These are phyloP conservation scores for Trichoderma asperelloides DNA, from an alignment of 495 filamentous ascomycete species.

Conservation along the genomic window DNA sequence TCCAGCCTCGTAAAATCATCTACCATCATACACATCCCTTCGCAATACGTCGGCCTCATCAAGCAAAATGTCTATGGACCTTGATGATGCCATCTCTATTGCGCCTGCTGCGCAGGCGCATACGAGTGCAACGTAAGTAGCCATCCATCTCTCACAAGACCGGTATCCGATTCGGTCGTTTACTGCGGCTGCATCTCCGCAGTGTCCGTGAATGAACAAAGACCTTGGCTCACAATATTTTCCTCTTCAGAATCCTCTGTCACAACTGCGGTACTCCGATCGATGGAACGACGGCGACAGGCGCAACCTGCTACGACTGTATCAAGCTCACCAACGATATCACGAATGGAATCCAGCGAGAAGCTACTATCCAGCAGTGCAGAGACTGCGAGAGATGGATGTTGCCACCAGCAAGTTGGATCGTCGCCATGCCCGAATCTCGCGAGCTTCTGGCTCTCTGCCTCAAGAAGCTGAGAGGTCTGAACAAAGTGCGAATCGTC, in stretches of 20 bases:
- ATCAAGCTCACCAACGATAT: slow-evolving; percentile 88
- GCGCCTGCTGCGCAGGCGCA: slow-evolving; percentile 38
- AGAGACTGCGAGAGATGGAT: slow-evolving; percentile 91
- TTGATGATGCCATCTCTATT: slow-evolving; percentile 52
- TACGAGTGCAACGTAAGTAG: slow-evolving; percentile 49
- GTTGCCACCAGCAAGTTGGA: slow-evolving; percentile 77
- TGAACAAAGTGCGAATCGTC: slow-evolving; percentile 81
- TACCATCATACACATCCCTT: background rate
- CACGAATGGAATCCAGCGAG: slow-evolving; percentile 81
- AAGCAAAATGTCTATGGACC: slow-evolving; percentile 56
- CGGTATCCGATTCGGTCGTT: too few species aligned
- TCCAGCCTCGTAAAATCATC: background rate
- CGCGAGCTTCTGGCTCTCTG: slow-evolving; percentile 86
- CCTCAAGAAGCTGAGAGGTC: slow-evolving; percentile 67
- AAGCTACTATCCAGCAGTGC: slow-evolving; percentile 76
- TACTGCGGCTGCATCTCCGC: background rate
- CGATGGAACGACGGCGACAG: slow-evolving; percentile 76
- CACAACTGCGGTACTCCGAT: slow-evolving; percentile 93
- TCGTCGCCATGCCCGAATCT: slow-evolving; percentile 71
- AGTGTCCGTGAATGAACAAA: background rate
- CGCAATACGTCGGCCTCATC: background rate
- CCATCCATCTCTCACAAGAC: background rate
- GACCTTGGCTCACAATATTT: slow-evolving; percentile 6
- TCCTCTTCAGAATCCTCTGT: slow-evolving; percentile 66
- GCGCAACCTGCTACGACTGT: slow-evolving; percentile 89